Evolutionary conservation across 2,329 filamentous ascomycete species (phyloP), one percentile per base, ranked within the genome.

Genomic region (Paramyrothecium sp.): DNA sequence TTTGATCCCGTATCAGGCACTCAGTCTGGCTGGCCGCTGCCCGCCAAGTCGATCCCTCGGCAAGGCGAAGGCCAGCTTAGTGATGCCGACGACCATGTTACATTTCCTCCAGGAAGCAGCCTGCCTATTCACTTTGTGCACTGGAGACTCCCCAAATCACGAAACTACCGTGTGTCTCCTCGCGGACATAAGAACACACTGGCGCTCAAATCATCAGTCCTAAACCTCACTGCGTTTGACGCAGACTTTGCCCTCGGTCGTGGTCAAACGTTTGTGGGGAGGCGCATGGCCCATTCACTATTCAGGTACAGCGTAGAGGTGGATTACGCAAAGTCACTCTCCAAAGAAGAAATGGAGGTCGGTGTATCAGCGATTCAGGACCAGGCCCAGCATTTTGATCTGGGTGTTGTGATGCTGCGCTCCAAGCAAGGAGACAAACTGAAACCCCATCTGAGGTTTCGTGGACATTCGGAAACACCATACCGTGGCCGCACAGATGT

Each of bases 61-160:
- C 13, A 12, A 16, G 49, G 26, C n/a, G 26, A 30, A 30, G 26
- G 26, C 26, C 26, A 30, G 26, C 26, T 30, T 30, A 30, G 26
- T 10, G 26, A 30, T 30, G 11, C 49, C 16, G 49, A 51, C 2
- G 81, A 85, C 60, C 60, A 65, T 10, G 69, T 81, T 49, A 73
- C 77, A 22, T 86, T 86, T 63, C 60, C 69, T 8, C 72, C 75
- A 0, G 72, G 72, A 0, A 73, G 74, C 1, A 61, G 65, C 0
- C 67, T 87, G 0, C 83, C 84, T 3, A 72, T 73, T 0, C 81
- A 87, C 62, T 82, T 87, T 60, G 76, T 82, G 1, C 75, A 83
- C 72, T 85, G 83, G 75, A 75, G 85, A 3, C 81, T 78, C 13
- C 84, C 83, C 2, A 72, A 75, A 23, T 64, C 73, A 0, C 69